These are phyloP conservation scores for Inosperma sp. DNA, from an alignment of 768 basidiomycete genomes.

Conservation along the genomic window DNA sequence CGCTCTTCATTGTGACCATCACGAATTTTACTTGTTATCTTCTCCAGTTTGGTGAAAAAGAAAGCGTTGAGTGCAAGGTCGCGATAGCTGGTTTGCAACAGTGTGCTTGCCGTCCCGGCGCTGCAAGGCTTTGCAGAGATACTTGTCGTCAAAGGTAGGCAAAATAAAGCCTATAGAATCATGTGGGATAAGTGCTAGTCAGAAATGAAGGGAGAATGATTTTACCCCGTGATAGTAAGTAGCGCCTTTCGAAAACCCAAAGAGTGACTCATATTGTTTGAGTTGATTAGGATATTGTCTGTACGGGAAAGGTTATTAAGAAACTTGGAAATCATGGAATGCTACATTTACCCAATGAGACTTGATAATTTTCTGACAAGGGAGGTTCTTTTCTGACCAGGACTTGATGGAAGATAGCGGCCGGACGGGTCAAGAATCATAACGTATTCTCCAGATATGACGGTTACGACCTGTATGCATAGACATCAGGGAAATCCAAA, in stretches of 20 bases:
- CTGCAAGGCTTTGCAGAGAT: conserved; percentile 9
- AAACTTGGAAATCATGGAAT: neutral
- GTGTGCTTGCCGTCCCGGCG: neutral
- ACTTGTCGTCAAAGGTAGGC: conserved; percentile 11
- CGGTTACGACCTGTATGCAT: conserved; percentile 24
- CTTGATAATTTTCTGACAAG: conserved; percentile 25
- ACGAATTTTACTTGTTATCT: conserved; percentile 5
- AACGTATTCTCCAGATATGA: conserved; percentile 28
- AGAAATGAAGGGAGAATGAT: neutral
- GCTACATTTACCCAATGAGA: conserved; percentile 28
- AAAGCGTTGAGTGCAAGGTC: conserved; percentile 13
- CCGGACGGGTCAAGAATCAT: conserved; percentile 44
- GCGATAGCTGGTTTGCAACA: conserved; percentile 9
- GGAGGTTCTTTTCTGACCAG: conserved; percentile 25
- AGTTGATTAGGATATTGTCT: conserved; percentile 42
- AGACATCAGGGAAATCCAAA: neutral
- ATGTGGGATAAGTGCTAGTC: neutral
- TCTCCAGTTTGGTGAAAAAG: conserved; percentile 13
- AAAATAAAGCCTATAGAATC: conserved; percentile 14
- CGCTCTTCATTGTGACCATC: neutral
- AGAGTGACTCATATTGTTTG: conserved; percentile 31
- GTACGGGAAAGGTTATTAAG: neutral
- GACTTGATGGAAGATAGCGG: conserved; percentile 31
- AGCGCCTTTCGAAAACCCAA: conserved; percentile 28
- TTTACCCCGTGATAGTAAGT: conserved; percentile 14